phyloP scores from a whole-genome alignment of 2,329 filamentous ascomycete genomes.

The Fusarium mundagurra region DNA sequence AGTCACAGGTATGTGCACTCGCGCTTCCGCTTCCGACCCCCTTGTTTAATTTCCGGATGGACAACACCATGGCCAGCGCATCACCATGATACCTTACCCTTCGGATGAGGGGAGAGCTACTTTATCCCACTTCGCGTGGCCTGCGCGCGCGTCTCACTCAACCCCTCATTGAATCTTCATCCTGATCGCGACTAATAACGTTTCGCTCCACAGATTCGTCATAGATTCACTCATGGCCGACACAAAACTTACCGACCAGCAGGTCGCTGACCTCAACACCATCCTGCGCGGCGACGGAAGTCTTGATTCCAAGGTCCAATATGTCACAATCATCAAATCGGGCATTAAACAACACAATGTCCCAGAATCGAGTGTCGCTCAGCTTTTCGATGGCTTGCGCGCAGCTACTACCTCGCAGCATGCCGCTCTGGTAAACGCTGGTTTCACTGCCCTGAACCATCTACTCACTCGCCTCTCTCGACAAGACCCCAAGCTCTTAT shows the following conservation, averaged over 20 bases:
- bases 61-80: constrained; percentile 30
- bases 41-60: constrained; percentile 18
- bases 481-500: constrained; percentile 80
- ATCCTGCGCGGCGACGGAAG: constrained; percentile 70
- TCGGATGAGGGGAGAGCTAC: constrained; percentile 14
- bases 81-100: constrained; percentile 23
- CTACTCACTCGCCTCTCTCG: constrained; percentile 85
- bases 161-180: constrained; percentile 2
- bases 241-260: constrained; percentile 64
- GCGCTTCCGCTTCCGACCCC: neutral
- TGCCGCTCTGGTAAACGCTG: constrained; percentile 79
- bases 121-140: constrained; percentile 30
- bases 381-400: constrained; percentile 85
- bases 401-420: constrained; percentile 80
- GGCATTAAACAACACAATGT: constrained; percentile 94
- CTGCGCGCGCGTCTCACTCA: constrained; percentile 10
- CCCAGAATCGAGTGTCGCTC: constrained; percentile 74
- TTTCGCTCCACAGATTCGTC: constrained; percentile 29
- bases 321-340: constrained; percentile 81
- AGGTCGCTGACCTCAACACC: constrained; percentile 63
- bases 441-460: constrained; percentile 88
- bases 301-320: constrained; percentile 75
- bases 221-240: constrained; percentile 58
- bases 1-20: constrained; percentile 31
- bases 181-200: constrained; percentile 16